Conservation (phyloP, 164 flowering plant genomes). For the Chloranthus sessilifolius region DNA sequence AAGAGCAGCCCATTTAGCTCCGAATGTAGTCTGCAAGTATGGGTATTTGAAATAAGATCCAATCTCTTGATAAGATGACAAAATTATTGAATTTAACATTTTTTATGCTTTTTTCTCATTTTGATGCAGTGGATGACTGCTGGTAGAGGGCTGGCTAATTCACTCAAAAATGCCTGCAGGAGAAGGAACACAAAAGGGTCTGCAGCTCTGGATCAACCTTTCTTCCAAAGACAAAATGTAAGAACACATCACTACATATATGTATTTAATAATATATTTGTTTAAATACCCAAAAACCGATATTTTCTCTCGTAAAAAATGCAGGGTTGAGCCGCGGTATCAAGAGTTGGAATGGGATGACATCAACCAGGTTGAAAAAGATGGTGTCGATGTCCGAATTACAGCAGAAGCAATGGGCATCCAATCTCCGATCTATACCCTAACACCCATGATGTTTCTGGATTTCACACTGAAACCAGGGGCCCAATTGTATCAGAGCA, state of each 20-base stretch:
- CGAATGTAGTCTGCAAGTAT: too few species aligned
- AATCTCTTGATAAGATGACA: too few species aligned
- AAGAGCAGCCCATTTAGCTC: too few species aligned
- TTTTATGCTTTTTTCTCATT: not conserved
- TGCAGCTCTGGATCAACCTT: conserved; percentile 92
- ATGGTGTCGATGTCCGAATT: conserved; percentile 69
- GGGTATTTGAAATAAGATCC: too few species aligned
- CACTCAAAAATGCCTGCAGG: conserved; percentile 93
- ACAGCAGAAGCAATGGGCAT: conserved; percentile 87
- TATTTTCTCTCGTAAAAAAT: not conserved
- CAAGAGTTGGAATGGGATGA: conserved; percentile 59
- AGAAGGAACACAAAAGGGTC: conserved; percentile 57
- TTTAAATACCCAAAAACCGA: not conserved
- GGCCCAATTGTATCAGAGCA: conserved; percentile 49
- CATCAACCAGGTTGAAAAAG: conserved; percentile 45
- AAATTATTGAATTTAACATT: too few species aligned
- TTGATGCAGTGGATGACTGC: conserved; percentile 91
- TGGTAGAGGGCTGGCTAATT: conserved; percentile 81
- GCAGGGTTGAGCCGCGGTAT: conserved; percentile 80
- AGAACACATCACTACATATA: conserved; percentile 12
- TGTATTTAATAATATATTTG: too few species aligned
- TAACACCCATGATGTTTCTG: conserved; percentile 84
- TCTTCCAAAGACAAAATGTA: conserved; percentile 81
- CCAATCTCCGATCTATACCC: conserved; percentile 68
- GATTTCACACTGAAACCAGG: conserved; percentile 67